phyloP scores from a whole-genome alignment of 306 rosid species.

The Lagenaria siceraria region DNA sequence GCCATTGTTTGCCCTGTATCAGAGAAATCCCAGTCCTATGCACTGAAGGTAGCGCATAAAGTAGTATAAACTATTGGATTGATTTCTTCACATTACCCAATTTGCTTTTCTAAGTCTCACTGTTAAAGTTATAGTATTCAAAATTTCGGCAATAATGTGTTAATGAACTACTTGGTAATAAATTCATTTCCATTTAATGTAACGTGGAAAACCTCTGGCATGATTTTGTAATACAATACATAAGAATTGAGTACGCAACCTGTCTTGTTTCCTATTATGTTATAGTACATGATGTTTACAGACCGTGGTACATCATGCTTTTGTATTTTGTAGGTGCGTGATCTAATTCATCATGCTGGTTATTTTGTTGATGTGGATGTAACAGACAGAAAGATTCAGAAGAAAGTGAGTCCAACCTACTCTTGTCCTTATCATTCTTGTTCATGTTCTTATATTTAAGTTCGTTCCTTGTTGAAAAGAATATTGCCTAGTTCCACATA shows the following conservation, averaged over 20 bases:
- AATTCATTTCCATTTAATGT: background rate
- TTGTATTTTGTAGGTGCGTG: conserved; percentile 45
- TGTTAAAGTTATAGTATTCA: background rate
- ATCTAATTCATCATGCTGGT: conserved; percentile 62
- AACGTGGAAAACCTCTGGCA: background rate
- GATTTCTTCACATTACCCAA: background rate
- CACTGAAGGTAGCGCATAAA: conserved; percentile 34
- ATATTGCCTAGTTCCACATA: background rate
- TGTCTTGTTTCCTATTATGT: background rate
- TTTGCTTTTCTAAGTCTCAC: background rate
- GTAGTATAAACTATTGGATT: background rate
- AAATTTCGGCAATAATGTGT: background rate
- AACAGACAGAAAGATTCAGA: conserved; percentile 82
- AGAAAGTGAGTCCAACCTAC: conserved; percentile 38
- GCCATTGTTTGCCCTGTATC: conserved; percentile 90
- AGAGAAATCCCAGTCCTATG: conserved; percentile 71
- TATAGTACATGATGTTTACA: background rate
- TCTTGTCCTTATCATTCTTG: background rate
- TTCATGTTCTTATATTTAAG: background rate
- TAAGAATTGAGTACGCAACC: background rate
- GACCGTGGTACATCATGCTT: background rate
- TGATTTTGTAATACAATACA: background rate
- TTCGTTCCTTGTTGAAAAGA: background rate
- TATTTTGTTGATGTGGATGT: conserved; percentile 69
- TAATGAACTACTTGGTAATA: background rate